These are phyloP conservation scores for Yamadazyma scolyti DNA, from an alignment of 805 yeast genomes.

Conservation along the genomic window DNA sequence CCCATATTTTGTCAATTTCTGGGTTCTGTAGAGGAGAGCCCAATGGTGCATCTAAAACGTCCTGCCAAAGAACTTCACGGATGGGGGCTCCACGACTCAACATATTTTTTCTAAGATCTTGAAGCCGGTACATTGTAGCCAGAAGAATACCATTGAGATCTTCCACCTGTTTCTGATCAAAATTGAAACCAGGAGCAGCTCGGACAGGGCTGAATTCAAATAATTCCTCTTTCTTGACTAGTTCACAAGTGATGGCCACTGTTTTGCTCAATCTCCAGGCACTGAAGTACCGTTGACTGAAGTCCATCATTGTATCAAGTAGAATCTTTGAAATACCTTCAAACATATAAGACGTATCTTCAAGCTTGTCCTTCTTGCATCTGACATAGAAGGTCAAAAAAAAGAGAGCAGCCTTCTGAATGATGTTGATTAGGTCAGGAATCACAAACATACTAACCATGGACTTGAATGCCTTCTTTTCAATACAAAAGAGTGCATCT, in stretches of 20 bases:
- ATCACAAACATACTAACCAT: slow-evolving; percentile 35
- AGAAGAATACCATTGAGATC: too few relatives aligned
- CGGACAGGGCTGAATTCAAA: slow-evolving; percentile 1
- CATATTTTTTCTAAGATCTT: neutral
- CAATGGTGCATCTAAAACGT: too few relatives aligned
- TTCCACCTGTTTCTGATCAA: neutral
- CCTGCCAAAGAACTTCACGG: too few relatives aligned
- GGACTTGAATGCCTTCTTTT: slow-evolving; percentile 28
- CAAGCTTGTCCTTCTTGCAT: slow-evolving; percentile 6
- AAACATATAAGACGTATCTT: neutral
- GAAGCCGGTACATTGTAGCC: neutral
- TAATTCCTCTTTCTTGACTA: neutral
- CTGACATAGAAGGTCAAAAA: slow-evolving; percentile 20
- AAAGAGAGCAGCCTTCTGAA: slow-evolving; percentile 23
- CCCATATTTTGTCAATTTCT: slow-evolving; percentile 3
- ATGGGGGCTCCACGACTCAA: neutral
- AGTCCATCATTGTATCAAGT: slow-evolving; percentile 7
- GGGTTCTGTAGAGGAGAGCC: too few relatives aligned
- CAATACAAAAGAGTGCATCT: slow-evolving; percentile 25
- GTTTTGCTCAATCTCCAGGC: slow-evolving; percentile 67
- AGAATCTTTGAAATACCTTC: neutral
- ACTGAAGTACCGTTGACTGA: slow-evolving; percentile 57
- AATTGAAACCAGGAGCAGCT: neutral
- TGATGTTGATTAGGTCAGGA: slow-evolving; percentile 26
- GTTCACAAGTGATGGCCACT: slow-evolving; percentile 15